A percentile compares a stretch with the other conserved stretches of the same genome.
These are phyloP conservation scores for Heliocybe sulcata DNA, from an alignment of 1,284 basidiomycete species.

Conservation along the genomic window DNA sequence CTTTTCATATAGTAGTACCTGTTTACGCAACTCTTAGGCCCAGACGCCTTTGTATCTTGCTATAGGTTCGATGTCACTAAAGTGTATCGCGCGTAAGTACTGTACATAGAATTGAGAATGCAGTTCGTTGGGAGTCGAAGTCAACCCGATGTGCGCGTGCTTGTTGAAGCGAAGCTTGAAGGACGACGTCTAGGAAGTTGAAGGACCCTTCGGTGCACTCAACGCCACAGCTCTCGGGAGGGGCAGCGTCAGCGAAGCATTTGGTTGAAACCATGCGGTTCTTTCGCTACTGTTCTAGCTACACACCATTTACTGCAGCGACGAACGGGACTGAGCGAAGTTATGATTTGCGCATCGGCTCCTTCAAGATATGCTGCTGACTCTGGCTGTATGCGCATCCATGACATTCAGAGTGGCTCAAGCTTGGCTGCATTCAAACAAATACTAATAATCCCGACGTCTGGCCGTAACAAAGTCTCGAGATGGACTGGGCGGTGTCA, in stretches of 20 bases:
- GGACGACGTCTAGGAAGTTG: too few species aligned
- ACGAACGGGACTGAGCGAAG: conserved; percentile 69
- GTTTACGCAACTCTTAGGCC: not conserved
- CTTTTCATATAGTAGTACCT: not conserved
- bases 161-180: not conserved
- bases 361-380: conserved; percentile 37
- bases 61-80: not conserved
- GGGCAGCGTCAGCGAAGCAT: too few species aligned
- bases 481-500: conserved; percentile 65
- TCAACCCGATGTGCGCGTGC: too few species aligned
- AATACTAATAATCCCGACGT: conserved; percentile 48
- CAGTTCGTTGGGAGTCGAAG: too few species aligned
- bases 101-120: not conserved
- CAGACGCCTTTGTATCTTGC: not conserved
- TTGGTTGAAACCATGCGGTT: too few species aligned
- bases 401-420: conserved; percentile 67
- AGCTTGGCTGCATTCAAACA: conserved; percentile 69
- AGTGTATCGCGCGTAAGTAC: not conserved
- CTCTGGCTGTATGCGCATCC: conserved; percentile 54
- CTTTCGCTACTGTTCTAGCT: too few species aligned
- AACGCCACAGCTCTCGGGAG: too few species aligned
- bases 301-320: too few species aligned
- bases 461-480: conserved; percentile 55
- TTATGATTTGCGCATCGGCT: conserved; percentile 53
- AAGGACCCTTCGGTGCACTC: too few species aligned